Base-by-base conservation (phyloP, 176 grass and related monocot genomes). In the Oryza meyeriana region DNA sequence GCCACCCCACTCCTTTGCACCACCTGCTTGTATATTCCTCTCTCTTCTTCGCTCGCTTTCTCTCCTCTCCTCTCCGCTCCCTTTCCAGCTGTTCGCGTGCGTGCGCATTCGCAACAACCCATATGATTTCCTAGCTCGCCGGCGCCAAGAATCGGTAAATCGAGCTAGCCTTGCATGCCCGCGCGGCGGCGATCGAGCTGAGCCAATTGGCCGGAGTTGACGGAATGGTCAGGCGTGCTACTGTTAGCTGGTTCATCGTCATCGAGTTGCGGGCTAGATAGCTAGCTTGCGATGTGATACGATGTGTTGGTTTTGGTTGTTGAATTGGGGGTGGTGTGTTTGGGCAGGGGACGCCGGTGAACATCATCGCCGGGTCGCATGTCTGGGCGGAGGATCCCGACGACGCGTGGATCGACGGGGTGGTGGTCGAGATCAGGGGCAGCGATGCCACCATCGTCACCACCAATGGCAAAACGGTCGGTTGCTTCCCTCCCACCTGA, bases 301-400 rank as follows among this genome's bases (percentile, higher is more conserved):
- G 55, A 1, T 58, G 55, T 24, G 20, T 59, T 24, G 20, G 55
- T 0, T 25, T 10, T 24, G 55, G 55, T 59, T 4, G 20, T 59
- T 59, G 20, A 25, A 25, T 59, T 59, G 1, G 55, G 22, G 55
- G 44, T 47, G 44, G n/a, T 55, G 55, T 11, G 5, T 13, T 55
- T 82, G 61, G 79, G 55, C 88, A 98, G 95, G 95, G 90, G 55
- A 93, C 88, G 68, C 92, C 92, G 86, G 92, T 98, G 81, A 98
- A 94, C 90, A 94, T 98, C 71, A 93, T 94, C 86, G 95, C 93
- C 68, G 95, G 95, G 25, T 94, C 95, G 73, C 90, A 91, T 13
- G 95, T 98, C 1, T 98, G 95, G 95, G n/a, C 89, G 42, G 95
- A 98, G 88, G 92, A 94, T 74, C 81, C 62, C 11, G 84, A 83